These are phyloP conservation scores for Sporothrix luriei DNA, from an alignment of 2,329 filamentous ascomycete species.

Conservation along the genomic window DNA sequence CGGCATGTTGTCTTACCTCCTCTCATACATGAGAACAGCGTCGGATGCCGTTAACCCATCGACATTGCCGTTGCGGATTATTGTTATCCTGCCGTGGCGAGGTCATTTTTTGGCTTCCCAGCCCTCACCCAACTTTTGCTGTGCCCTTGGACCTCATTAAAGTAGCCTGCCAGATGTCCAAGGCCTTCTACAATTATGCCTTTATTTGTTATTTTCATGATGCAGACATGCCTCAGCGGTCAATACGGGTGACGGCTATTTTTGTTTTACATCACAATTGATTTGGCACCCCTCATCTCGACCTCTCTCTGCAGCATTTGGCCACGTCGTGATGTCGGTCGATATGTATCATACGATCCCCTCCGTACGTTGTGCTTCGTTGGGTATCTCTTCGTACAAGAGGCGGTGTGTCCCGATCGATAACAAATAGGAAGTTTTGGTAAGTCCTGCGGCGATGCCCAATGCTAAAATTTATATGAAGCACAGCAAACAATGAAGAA, in stretches of 20 bases:
- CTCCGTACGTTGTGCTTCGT: background rate
- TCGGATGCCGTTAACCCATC: background rate
- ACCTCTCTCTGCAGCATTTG: slow-evolving; percentile 9
- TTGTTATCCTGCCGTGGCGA: background rate
- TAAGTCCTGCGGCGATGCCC: background rate
- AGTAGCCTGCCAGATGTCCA: background rate
- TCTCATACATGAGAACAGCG: background rate
- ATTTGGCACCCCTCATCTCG: background rate
- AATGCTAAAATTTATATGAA: background rate
- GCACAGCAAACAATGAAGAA: background rate
- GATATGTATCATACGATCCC: background rate
- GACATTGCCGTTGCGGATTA: background rate
- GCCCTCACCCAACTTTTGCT: background rate
- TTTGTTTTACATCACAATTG: background rate
- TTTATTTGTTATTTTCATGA: slow-evolving; percentile 9
- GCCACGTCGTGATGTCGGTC: background rate
- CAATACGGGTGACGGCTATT: background rate
- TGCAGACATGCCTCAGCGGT: background rate
- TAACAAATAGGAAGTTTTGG: background rate
- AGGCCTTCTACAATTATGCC: too few relatives aligned
- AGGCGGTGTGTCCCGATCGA: slow-evolving; percentile 4
- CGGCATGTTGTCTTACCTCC: background rate
- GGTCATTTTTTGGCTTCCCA: background rate
- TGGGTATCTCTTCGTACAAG: slow-evolving; percentile 7
- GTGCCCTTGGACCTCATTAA: background rate